Evolutionary conservation across 2,329 filamentous ascomycete genomes (phyloP).

Genomic region (Chaetomium sp.): DNA sequence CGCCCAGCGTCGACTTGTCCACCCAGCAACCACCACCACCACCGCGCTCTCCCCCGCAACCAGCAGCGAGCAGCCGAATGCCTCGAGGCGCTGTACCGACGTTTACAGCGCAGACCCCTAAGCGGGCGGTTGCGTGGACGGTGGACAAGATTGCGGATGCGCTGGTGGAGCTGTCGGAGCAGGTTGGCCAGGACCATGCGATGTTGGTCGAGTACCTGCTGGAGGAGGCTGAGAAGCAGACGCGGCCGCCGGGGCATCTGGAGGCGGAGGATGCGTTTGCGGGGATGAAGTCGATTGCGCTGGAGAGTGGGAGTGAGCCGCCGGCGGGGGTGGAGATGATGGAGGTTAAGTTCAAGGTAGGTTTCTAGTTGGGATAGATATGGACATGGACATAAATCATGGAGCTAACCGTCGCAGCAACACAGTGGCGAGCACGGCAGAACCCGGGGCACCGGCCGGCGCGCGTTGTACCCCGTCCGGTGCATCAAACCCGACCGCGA

Average conservation of each 20-base stretch:
- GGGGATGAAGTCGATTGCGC: slow-evolving; percentile 31
- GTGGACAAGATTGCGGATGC: slow-evolving; percentile 36
- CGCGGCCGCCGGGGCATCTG: slow-evolving; percentile 34
- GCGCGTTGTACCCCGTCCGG: slow-evolving; percentile 27
- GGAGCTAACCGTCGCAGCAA: slow-evolving; percentile 19
- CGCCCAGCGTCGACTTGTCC: slow-evolving; percentile 1
- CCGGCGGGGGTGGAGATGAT: slow-evolving; percentile 36
- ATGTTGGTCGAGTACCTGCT: slow-evolving; percentile 40
- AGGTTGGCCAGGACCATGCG: slow-evolving; percentile 41
- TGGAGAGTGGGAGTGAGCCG: slow-evolving; percentile 25
- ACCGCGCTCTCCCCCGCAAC: slow-evolving; percentile 7
- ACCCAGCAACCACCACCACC: slow-evolving; percentile 10
- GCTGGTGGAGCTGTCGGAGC: slow-evolving; percentile 35
- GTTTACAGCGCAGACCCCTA: slow-evolving; percentile 13
- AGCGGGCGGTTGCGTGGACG: slow-evolving; percentile 33
- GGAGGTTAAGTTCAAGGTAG: slow-evolving; percentile 46
- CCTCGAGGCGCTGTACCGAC: neutral
- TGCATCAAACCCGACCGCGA: slow-evolving; percentile 44
- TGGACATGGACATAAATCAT: neutral
- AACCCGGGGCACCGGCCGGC: slow-evolving; percentile 13
- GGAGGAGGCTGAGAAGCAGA: slow-evolving; percentile 36
- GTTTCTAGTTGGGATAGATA: slow-evolving; percentile 7
- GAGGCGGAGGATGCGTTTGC: slow-evolving; percentile 44
- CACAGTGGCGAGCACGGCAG: slow-evolving; percentile 22
- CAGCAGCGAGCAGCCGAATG: slow-evolving; percentile 11